phyloP scores from a whole-genome alignment of 2,329 filamentous ascomycete genomes.

The Drechslerella coelobrocha region DNA sequence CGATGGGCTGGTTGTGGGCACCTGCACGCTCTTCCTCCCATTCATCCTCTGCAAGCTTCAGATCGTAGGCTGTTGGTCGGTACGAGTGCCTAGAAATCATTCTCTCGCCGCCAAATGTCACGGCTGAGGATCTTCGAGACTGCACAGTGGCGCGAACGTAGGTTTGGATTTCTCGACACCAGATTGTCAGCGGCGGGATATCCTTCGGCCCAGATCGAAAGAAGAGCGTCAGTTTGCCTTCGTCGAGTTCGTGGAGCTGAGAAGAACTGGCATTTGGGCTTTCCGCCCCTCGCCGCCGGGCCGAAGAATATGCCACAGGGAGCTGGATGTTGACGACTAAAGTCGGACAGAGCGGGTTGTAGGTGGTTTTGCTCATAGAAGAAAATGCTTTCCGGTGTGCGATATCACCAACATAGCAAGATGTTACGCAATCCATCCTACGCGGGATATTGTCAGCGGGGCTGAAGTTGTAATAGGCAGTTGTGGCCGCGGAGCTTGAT shows the following conservation, averaged over 20 bases:
- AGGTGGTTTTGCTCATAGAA: constrained; percentile 49
- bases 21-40: constrained; percentile 37
- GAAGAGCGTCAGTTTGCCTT: constrained; percentile 47
- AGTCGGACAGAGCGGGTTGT: constrained; percentile 46
- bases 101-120: constrained; percentile 45
- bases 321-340: constrained; percentile 44
- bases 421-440: constrained; percentile 45
- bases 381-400: constrained; percentile 49
- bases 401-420: constrained; percentile 49
- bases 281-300: constrained; percentile 22
- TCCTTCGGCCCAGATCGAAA: constrained; percentile 44
- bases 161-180: constrained; percentile 48
- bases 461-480: neutral
- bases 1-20: constrained; percentile 8
- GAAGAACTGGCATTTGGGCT: constrained; percentile 35
- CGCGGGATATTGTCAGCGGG: neutral
- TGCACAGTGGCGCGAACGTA: constrained; percentile 29
- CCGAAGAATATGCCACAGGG: constrained; percentile 3
- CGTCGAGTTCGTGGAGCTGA: constrained; percentile 36
- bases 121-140: constrained; percentile 38
- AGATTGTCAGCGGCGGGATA: constrained; percentile 41
- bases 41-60: constrained; percentile 48
- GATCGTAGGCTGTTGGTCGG: constrained; percentile 23
- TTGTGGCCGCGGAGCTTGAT: neutral
- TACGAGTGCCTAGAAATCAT: constrained; percentile 21